Evolutionary conservation across 2,329 filamentous ascomycete species (phyloP).

Genomic region (Alternaria alternata): DNA sequence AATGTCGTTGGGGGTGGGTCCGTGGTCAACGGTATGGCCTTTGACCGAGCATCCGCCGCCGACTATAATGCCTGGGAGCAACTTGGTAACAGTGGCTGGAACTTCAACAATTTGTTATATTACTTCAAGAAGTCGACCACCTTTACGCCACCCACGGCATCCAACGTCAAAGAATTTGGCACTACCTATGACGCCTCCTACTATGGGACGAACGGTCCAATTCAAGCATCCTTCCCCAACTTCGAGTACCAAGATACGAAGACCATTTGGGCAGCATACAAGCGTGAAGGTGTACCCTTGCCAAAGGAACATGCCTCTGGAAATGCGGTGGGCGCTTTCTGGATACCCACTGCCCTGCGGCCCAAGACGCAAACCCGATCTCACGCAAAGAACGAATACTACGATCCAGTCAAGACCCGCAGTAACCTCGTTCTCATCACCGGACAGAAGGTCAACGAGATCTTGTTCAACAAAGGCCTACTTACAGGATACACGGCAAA

Average conservation of each 20-base stretch:
- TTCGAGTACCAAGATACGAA: slow-evolving; percentile 36
- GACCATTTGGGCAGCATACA: slow-evolving; percentile 32
- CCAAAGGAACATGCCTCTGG: slow-evolving; percentile 40
- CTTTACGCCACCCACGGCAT: slow-evolving; percentile 27
- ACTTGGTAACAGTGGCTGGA: slow-evolving; percentile 63
- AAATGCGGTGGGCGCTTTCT: slow-evolving; percentile 38
- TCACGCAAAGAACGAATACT: slow-evolving; percentile 42
- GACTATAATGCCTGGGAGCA: slow-evolving; percentile 64
- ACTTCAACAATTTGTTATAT: slow-evolving; percentile 36
- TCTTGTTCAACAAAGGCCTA: slow-evolving; percentile 29
- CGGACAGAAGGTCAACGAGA: slow-evolving; percentile 34
- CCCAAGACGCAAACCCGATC: slow-evolving; percentile 44
- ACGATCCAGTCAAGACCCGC: slow-evolving; percentile 32
- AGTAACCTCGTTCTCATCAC: slow-evolving; percentile 34
- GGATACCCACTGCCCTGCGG: slow-evolving; percentile 38
- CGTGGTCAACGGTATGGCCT: slow-evolving; percentile 52
- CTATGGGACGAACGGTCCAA: slow-evolving; percentile 33
- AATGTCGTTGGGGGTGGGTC: slow-evolving; percentile 49
- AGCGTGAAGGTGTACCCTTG: slow-evolving; percentile 24
- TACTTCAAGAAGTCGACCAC: slow-evolving; percentile 46
- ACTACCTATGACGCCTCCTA: slow-evolving; percentile 38
- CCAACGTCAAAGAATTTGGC: slow-evolving; percentile 26
- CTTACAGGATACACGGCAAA: slow-evolving; percentile 27
- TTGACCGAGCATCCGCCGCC: slow-evolving; percentile 45
- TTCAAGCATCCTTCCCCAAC: slow-evolving; percentile 36